phyloP scores from a whole-genome alignment of 768 basidiomycete species.

The Boletus sensibilis region DNA sequence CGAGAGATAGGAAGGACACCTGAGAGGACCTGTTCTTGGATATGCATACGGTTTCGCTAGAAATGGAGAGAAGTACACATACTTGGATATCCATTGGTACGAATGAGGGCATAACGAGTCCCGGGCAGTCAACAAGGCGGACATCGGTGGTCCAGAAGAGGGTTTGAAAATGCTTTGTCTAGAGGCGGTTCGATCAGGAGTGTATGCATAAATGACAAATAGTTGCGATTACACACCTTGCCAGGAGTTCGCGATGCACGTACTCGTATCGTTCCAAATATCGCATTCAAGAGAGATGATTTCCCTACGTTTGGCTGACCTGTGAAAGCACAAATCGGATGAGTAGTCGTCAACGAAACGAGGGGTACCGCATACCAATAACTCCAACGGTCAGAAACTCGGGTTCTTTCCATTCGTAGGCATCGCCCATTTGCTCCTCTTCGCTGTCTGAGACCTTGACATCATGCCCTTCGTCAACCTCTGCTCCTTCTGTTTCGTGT shows the following conservation, averaged over 20 bases:
- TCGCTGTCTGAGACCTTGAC: conserved; percentile 12
- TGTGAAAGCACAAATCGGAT: conserved; percentile 20
- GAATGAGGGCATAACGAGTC: conserved; percentile 85
- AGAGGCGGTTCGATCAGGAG: background rate
- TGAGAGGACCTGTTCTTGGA: conserved; percentile 51
- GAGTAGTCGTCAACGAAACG: background rate
- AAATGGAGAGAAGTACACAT: conserved; percentile 1
- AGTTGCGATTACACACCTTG: conserved; percentile 48
- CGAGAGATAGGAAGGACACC: conserved; percentile 79
- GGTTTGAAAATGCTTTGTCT: conserved; percentile 97
- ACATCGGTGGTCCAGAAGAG: conserved; percentile 85
- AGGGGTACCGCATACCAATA: conserved; percentile 48
- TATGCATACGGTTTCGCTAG: background rate
- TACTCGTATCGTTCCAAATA: conserved; percentile 79
- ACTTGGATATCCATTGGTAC: conserved; percentile 85
- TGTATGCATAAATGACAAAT: background rate
- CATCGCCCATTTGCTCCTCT: conserved; percentile 15
- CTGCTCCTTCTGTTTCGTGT: conserved; percentile 10
- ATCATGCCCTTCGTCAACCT: conserved; percentile 23
- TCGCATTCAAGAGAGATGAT: conserved; percentile 86
- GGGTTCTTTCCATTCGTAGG: conserved; percentile 38
- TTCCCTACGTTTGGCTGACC: conserved; percentile 98
- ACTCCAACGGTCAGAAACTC: conserved; percentile 77
- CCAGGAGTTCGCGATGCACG: conserved; percentile 84
- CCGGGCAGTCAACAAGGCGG: conserved; percentile 93